These are phyloP conservation scores for Ceratocystis cacaofunesta DNA, from an alignment of 2,329 filamentous ascomycete species.

Conservation along the genomic window DNA sequence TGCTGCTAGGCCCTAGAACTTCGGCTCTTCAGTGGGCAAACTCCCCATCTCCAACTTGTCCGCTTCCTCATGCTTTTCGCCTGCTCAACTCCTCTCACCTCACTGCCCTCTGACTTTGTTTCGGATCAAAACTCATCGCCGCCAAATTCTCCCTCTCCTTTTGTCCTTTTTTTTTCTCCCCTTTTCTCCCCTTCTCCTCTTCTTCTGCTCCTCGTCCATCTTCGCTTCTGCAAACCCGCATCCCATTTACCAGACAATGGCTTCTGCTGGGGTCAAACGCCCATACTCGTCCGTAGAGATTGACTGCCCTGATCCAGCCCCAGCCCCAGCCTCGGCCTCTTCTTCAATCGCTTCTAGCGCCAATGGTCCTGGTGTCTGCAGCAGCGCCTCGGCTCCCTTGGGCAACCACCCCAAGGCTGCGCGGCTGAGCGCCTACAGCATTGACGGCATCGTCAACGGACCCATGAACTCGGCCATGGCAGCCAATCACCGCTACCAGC, in stretches of 20 bases:
- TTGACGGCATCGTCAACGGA: background rate
- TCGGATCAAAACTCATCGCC: no score
- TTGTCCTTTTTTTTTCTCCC: background rate
- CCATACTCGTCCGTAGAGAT: constrained; percentile 25
- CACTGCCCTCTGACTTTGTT: no score
- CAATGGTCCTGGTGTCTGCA: background rate
- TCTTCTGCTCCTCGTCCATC: background rate
- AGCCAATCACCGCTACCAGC: constrained; percentile 15
- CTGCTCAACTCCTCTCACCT: no score
- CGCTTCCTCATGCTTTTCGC: background rate
- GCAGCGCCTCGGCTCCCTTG: background rate
- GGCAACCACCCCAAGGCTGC: constrained; percentile 16
- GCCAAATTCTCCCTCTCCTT: background rate
- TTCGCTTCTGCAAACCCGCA: background rate
- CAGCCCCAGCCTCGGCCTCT: constrained; percentile 6
- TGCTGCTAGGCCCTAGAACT: no score
- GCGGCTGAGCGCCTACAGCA: background rate
- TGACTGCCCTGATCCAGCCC: constrained; percentile 20
- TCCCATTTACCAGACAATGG: constrained; percentile 17
- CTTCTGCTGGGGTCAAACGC: constrained; percentile 30
- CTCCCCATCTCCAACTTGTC: background rate
- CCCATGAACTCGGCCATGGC: background rate
- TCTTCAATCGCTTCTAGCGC: background rate
- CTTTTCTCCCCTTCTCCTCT: background rate
- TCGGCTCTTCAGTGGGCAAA: no score